Evolutionary conservation across 169 alveolate species (phyloP).

Genomic region (Cryptosporidium parvum): DNA sequence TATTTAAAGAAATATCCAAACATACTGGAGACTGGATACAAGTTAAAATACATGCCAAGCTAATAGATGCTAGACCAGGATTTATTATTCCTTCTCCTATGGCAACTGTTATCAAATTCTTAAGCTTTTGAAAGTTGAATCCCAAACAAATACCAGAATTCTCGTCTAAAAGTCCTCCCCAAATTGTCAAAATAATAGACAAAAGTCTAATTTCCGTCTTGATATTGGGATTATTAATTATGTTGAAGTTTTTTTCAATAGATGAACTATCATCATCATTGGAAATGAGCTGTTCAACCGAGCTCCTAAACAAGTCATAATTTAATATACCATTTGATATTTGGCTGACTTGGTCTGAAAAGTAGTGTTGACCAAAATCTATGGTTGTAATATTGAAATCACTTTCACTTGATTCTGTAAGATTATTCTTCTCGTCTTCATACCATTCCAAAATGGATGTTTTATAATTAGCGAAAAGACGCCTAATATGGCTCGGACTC

Average conservation of each 20-base stretch:
- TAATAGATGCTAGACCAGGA: neutral
- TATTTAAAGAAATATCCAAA: conserved; percentile 13
- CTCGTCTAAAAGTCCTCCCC: conserved; percentile 35
- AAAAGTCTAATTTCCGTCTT: conserved; percentile 27
- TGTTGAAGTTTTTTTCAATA: neutral
- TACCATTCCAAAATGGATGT: conserved; percentile 25
- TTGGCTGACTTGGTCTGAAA: conserved; percentile 22
- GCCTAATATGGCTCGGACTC: conserved; percentile 49
- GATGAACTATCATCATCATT: neutral
- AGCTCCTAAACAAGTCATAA: neutral
- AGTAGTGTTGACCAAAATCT: neutral
- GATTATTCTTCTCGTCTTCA: neutral
- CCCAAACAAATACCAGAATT: conserved; percentile 5
- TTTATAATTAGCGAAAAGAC: conserved; percentile 41
- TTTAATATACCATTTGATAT: conserved; percentile 3
- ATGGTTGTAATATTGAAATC: neutral
- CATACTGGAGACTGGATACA: neutral
- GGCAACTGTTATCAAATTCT: neutral
- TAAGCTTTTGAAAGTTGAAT: conserved; percentile 32
- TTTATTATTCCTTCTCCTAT: conserved; percentile 11
- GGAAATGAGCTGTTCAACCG: neutral
- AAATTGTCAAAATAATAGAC: conserved; percentile 16
- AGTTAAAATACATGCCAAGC: conserved; percentile 31
- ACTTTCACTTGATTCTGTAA: neutral
- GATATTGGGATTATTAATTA: neutral